Conservation (phyloP, 73 alveolate genomes). For the Paramecium primaurelia region DNA sequence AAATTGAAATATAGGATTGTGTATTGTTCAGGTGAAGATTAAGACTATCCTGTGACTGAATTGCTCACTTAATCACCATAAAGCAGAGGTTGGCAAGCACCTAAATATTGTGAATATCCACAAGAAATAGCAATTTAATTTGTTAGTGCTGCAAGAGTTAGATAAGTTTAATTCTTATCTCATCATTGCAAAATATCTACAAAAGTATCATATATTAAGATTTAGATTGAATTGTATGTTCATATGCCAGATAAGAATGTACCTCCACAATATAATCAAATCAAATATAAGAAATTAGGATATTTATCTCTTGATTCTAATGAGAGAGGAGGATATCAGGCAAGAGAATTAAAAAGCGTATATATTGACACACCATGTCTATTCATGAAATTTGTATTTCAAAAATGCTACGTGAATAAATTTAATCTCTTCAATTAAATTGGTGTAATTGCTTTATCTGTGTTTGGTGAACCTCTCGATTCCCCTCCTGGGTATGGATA, state of each 20-base stretch:
- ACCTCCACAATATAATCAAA: conserved; percentile 77
- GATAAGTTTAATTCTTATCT: conserved; percentile 93
- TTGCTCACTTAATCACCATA: conserved; percentile 87
- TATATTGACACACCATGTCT: conserved; percentile 84
- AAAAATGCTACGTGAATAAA: conserved; percentile 85
- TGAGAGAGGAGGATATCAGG: conserved; percentile 97
- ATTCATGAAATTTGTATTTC: conserved; percentile 83
- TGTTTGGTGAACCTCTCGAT: conserved; percentile 55
- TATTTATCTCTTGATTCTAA: conserved; percentile 95
- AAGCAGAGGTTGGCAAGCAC: conserved; percentile 93
- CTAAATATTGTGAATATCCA: conserved; percentile 95
- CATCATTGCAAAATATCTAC: conserved; percentile 93
- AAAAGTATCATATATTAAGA: not conserved
- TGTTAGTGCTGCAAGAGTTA: conserved; percentile 81
- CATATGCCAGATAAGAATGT: conserved; percentile 87
- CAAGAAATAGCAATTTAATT: conserved; percentile 88
- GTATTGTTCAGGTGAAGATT: conserved; percentile 94
- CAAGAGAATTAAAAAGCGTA: conserved; percentile 94
- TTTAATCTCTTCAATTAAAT: conserved; percentile 86
- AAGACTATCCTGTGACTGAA: conserved; percentile 91
- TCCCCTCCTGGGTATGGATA: conserved; percentile 36
- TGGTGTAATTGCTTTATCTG: conserved; percentile 80
- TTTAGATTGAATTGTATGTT: conserved; percentile 85
- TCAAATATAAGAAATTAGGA: conserved; percentile 96
- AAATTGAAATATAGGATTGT: conserved; percentile 89